phyloP scores from a whole-genome alignment of 176 grass and related monocot species.

The Oropetium thomaeum region DNA sequence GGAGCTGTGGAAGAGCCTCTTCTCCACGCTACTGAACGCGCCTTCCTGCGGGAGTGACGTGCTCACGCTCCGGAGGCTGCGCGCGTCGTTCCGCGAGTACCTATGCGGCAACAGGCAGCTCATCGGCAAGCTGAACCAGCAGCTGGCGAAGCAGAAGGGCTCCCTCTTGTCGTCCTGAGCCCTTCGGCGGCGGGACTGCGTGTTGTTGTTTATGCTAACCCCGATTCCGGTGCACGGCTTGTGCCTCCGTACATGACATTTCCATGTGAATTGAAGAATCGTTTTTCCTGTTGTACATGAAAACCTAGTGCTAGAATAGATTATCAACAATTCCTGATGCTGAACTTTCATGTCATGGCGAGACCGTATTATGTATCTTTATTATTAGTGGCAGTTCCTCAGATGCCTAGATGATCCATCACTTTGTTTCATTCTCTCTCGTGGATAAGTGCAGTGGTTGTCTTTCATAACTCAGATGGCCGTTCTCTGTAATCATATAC shows the following conservation, averaged over 20 bases:
- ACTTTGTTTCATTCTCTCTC: no score
- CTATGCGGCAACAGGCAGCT: slow-evolving; percentile 59
- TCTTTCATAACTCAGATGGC: no score
- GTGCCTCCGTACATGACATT: slow-evolving; percentile 13
- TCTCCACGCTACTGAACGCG: slow-evolving; percentile 67
- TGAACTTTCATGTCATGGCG: neutral
- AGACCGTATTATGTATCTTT: no score
- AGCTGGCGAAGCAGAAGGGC: slow-evolving; percentile 66
- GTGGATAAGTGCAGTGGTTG: neutral
- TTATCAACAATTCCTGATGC: no score
- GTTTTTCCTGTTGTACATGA: no score
- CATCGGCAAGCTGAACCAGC: slow-evolving; percentile 57
- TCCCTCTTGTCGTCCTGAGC: slow-evolving; percentile 69
- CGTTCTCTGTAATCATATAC: no score
- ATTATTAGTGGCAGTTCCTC: neutral
- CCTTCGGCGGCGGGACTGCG: neutral
- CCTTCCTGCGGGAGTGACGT: slow-evolving; percentile 63
- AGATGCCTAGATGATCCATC: neutral
- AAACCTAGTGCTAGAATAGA: no score
- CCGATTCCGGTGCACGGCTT: neutral
- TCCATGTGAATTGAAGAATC: no score
- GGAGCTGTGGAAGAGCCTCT: slow-evolving; percentile 67
- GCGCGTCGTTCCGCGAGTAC: slow-evolving; percentile 60
- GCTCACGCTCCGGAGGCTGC: slow-evolving; percentile 45
- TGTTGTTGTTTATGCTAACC: neutral